Conservation (phyloP, 2,329 filamentous ascomycete genomes). For the Epichloe gansuensis region DNA sequence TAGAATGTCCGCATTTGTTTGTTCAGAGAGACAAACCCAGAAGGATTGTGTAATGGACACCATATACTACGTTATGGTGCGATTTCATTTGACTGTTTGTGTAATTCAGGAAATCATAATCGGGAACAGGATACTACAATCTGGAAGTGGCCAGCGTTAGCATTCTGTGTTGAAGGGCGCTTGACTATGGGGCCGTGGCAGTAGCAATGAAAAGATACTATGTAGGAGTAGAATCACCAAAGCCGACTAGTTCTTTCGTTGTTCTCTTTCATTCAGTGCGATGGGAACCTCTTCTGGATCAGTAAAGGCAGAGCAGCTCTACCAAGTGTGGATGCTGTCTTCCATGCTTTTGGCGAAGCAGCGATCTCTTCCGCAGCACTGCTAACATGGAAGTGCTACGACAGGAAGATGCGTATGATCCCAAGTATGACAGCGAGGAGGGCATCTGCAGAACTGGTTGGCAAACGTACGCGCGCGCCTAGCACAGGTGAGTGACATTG, state of each 20-base stretch:
- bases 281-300: too few species aligned
- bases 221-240: not conserved
- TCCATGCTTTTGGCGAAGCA: too few species aligned
- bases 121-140: conserved; percentile 3
- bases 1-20: not conserved
- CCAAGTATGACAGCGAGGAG: too few species aligned
- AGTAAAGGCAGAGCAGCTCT: too few species aligned
- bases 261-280: not conserved
- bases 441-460: too few species aligned
- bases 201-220: not conserved
- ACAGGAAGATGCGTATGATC: too few species aligned
- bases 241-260: not conserved
- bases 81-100: not conserved
- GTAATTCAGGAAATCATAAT: conserved; percentile 7
- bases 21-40: not conserved
- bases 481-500: too few species aligned
- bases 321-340: too few species aligned
- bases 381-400: too few species aligned
- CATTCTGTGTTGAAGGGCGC: not conserved
- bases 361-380: too few species aligned
- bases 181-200: not conserved
- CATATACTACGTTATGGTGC: not conserved
- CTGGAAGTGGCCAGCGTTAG: not conserved
- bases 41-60: not conserved
- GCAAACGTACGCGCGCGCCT: too few species aligned